These are phyloP conservation scores for Neurospora sp. DNA, from an alignment of 495 filamentous ascomycete species.

Conservation along the genomic window DNA sequence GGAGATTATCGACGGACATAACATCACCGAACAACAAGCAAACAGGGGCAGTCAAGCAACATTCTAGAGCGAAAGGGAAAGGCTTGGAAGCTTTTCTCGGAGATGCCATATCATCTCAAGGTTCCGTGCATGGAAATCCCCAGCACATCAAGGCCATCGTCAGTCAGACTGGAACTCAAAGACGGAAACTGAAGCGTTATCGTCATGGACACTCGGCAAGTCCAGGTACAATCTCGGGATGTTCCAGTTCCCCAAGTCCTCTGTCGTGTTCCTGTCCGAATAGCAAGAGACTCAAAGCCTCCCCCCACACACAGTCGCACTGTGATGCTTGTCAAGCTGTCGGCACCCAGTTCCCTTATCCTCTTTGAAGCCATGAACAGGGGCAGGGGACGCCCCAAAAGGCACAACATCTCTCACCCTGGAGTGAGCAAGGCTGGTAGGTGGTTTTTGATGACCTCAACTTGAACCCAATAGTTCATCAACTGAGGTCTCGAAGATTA, in stretches of 20 bases:
- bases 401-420: not conserved
- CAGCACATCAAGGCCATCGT: not conserved
- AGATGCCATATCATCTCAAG: not conserved
- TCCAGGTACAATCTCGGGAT: not conserved
- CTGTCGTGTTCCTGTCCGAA: conserved; percentile 1
- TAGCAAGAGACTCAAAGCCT: not conserved
- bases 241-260: not conserved
- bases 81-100: not conserved
- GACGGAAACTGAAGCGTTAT: not conserved
- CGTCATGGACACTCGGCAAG: not conserved
- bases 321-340: not conserved
- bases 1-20: not conserved
- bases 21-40: not conserved
- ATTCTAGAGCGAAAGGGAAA: not conserved
- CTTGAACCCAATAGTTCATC: not conserved
- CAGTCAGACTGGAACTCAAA: not conserved
- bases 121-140: not conserved
- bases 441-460: not conserved
- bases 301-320: not conserved
- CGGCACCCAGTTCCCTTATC: not conserved
- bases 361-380: not conserved
- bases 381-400: not conserved
- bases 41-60: not conserved
- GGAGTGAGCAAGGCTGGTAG: not conserved
- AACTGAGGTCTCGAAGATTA: not conserved